Base-by-base conservation (phyloP, 2,329 filamentous ascomycete species). In the Thelonectria rubi region DNA sequence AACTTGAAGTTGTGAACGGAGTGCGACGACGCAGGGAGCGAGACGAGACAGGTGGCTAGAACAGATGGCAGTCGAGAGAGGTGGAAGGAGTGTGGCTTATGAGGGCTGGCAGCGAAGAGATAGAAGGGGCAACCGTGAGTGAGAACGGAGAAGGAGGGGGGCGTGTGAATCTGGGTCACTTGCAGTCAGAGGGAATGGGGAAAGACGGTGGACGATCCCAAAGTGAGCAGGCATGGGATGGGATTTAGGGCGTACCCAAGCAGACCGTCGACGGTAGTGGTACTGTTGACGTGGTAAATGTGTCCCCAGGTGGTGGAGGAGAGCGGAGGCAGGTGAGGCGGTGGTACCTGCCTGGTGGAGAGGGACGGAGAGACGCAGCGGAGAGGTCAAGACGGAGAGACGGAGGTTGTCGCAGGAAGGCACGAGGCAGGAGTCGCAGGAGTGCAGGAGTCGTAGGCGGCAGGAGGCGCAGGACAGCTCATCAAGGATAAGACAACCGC, bases 141-240 rank as follows among this genome's bases (percentile, higher is more conserved):
- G 67, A 62, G 57, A 56, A 57, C 67, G 63, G 42, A 62, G 39
- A 47, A 51, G 26, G 53, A 50, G 63, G 52, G 69, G 67, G 63
- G 56, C 67, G 69, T 20, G 66, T 69, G 66, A 65, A 61, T 55
- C 46, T 66, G 47, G 56, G 52, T 2, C 3, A 14, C 34, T 37
- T 6, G 42, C 5, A 9, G 57, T 43, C 40, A 39, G 45, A 50
- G 39, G 58, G 53, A 71, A 69, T 66, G 46, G 66, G 63, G 67
- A 70, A 71, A 66, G 63, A 47, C 58, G 46, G 62, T 62, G 58
- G 69, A 49, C 64, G 67, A 71, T 69, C 69, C 34, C 49, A 64
- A n/a, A 66, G 61, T 55, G 51, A 55, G 56, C 61, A 65, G 62
- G 62, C 60, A 69, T 68, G 66, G 62, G 62, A 69, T 66, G 69